Base-by-base conservation (phyloP, 202 grass and related monocot species). In the Musa balbisiana region DNA sequence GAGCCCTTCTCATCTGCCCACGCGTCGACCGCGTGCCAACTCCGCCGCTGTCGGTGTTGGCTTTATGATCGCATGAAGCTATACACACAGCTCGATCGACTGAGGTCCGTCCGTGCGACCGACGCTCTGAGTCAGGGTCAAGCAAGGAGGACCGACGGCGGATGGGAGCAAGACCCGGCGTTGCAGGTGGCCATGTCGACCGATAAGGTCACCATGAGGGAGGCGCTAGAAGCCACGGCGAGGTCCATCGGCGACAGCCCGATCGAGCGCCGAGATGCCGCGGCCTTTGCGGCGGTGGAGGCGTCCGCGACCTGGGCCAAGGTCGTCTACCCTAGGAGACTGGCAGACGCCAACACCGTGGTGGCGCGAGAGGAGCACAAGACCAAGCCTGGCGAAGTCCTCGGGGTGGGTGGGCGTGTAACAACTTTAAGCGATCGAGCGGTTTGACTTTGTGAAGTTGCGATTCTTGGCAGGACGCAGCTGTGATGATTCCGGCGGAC, bases 311-410 rank as follows among this genome's bases (percentile, higher is more conserved):
- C 85, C 0, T 83, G 89, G 3, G 68, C 79, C 9, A 72, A 92
- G 26, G 74, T 9, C 2, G 86, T 73, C 0, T 2, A 87, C 0
- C 76, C 89, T 0, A 87, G 85, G 0, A 83, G 92, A 1, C 1
- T 96, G 56, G 87, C 89, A 0, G 78, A 74, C 16, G 23, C 74
- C 67, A 92, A 96, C 80, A 54, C 25, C 50, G 33, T 62, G 73
- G 67, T 59, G 9, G 66, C 16, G 13, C 67, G 82, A 2, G 80
- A 85, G 53, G 74, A 78, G 20, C 71, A 83, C 66, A 90, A 90
- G 85, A 74, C 87, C 71, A 96, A 72, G 80, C 71, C 92, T 72
- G 75, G 81, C 52, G 85, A 96, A 25, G 81, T 96, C 75, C 89
- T 96, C 49, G 23, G 71, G 67, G 89, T 92, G 82, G 23, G 52